Evolutionary conservation across 2,329 filamentous ascomycete genomes (phyloP).

Genomic region (Pseudopyrenochaeta lycopersici): DNA sequence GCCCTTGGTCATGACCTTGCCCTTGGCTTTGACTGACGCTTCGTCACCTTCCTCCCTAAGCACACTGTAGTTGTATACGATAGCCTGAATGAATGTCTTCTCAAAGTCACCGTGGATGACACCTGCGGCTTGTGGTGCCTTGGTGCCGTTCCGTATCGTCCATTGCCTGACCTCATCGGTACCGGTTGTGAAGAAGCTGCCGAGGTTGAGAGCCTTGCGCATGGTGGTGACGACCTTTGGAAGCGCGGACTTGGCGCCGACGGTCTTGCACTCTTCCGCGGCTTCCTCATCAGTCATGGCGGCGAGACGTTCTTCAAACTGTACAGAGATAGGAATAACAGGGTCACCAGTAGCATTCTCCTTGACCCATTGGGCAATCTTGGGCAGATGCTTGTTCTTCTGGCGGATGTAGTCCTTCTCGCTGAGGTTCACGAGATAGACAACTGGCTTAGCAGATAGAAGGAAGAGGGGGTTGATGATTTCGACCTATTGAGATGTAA

Average conservation of each 20-base stretch:
- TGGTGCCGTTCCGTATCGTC: constrained; percentile 95
- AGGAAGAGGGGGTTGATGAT: constrained; percentile 97
- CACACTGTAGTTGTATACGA: constrained; percentile 88
- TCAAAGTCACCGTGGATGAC: constrained; percentile 99
- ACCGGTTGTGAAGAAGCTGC: constrained; percentile 97
- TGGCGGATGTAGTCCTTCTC: constrained; percentile 97
- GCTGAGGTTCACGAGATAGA: constrained; percentile 95
- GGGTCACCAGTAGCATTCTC: constrained; percentile 86
- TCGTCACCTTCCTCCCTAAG: constrained; percentile 92
- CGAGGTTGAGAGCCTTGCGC: constrained; percentile 88
- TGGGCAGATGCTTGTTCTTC: constrained; percentile 98
- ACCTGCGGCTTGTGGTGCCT: constrained; percentile 96
- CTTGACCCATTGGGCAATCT: constrained; percentile 96
- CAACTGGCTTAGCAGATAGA: constrained; percentile 94
- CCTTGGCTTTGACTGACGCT: constrained; percentile 86
- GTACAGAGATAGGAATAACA: constrained; percentile 91
- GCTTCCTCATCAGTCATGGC: constrained; percentile 80
- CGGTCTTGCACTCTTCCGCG: constrained; percentile 85
- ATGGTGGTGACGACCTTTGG: constrained; percentile 93
- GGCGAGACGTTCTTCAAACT: constrained; percentile 90
- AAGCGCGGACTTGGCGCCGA: constrained; percentile 86
- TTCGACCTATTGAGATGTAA: constrained; percentile 74
- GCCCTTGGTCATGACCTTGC: constrained; percentile 98
- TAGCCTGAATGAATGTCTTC: constrained; percentile 97
- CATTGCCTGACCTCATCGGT: constrained; percentile 97